Percentiles rank a stretch among this genome's conserved stretches.
Conservation (phyloP, 306 rosid species). For the Citrullus amarus region DNA sequence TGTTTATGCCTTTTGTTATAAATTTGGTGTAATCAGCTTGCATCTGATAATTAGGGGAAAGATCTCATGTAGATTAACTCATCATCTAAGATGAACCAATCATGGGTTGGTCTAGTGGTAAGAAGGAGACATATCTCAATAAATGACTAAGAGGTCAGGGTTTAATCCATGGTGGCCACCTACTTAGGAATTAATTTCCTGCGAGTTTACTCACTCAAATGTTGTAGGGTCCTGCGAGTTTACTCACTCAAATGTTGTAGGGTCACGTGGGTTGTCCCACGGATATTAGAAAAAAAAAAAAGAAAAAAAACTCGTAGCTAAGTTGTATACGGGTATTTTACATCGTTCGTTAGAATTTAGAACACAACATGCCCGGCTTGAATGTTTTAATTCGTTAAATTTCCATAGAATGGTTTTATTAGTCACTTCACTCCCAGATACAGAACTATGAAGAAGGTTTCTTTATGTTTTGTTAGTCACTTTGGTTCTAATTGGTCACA, state of each 20-base stretch:
- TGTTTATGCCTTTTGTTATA: not conserved
- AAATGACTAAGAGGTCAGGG: too few species aligned
- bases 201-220: too few species aligned
- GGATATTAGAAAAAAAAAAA: too few species aligned
- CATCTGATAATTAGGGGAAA: not conserved
- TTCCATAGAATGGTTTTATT: not conserved
- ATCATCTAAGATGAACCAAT: not conserved
- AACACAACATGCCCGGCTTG: not conserved
- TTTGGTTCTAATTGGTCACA: not conserved
- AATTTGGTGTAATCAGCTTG: not conserved
- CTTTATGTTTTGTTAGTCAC: not conserved
- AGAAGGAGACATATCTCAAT: too few species aligned
- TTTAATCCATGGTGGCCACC: too few species aligned
- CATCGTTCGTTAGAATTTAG: not conserved
- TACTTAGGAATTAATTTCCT: too few species aligned
- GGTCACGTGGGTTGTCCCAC: too few species aligned
- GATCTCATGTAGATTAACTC: not conserved
- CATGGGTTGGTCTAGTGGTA: too few species aligned
- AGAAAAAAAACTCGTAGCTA: not conserved
- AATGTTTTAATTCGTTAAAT: not conserved
- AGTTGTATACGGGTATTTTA: not conserved
- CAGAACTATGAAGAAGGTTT: not conserved
- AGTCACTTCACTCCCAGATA: not conserved
- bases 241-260: too few species aligned
- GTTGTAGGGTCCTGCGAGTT: too few species aligned